A percentile compares a stretch with the other conserved stretches of the same genome.
phyloP scores from a whole-genome alignment of 2,329 filamentous ascomycete species.

The Neophaeococcomyces aloes region DNA sequence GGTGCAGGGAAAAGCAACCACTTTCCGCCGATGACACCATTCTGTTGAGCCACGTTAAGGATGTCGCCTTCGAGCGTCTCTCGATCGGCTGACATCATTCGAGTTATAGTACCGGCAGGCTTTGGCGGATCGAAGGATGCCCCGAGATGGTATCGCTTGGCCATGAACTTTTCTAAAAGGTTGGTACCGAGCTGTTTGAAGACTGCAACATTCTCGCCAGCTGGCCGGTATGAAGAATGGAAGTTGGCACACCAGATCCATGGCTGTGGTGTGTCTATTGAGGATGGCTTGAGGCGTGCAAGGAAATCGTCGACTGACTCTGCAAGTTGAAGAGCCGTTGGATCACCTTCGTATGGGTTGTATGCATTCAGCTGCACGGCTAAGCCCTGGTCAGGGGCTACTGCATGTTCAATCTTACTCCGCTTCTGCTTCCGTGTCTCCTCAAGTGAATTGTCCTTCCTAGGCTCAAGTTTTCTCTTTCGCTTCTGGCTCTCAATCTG shows the following conservation, averaged over 20 bases:
- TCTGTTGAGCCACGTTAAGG: slow-evolving; percentile 47
- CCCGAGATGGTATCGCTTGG: slow-evolving; percentile 39
- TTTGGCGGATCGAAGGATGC: slow-evolving; percentile 27
- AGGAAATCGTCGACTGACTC: slow-evolving; percentile 59
- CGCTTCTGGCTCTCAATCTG: slow-evolving; percentile 1
- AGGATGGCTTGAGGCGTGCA: slow-evolving; percentile 53
- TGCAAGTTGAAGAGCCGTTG: slow-evolving; percentile 49
- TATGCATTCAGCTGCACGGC: slow-evolving; percentile 29
- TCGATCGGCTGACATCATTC: slow-evolving; percentile 33
- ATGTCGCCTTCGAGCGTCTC: slow-evolving; percentile 45
- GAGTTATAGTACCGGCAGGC: slow-evolving; percentile 21
- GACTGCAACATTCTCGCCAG: slow-evolving; percentile 36
- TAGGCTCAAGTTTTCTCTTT: slow-evolving; percentile 3
- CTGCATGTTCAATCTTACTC: not conserved
- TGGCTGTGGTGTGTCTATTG: slow-evolving; percentile 33
- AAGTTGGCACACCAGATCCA: slow-evolving; percentile 71
- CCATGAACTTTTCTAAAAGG: slow-evolving; percentile 42
- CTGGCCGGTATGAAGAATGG: slow-evolving; percentile 27
- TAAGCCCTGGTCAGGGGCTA: slow-evolving; percentile 10
- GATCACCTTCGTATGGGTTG: slow-evolving; percentile 49
- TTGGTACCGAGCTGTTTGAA: slow-evolving; percentile 46
- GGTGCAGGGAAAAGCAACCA: slow-evolving; percentile 63
- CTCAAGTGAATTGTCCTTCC: not conserved
- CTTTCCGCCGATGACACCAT: slow-evolving; percentile 31
- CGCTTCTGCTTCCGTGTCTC: not conserved